These are phyloP conservation scores for Venturia oleaginea DNA, from an alignment of 2,329 filamentous ascomycete genomes.

Conservation along the genomic window DNA sequence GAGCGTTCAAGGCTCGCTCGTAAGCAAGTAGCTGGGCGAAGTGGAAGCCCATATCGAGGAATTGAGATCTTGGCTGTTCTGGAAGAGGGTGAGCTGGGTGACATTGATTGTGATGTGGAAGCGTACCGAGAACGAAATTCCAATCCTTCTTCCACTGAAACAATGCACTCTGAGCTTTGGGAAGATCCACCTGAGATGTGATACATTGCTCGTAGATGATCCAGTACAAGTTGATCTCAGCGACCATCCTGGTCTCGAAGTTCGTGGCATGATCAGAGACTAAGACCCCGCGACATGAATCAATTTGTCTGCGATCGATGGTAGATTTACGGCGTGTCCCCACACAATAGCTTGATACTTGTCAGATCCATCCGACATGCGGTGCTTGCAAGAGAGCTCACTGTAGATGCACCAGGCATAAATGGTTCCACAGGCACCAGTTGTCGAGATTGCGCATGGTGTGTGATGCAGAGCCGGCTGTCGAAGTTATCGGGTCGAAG, in stretches of 20 bases:
- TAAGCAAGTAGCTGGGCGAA: conserved; percentile 37
- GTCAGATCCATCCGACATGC: background rate
- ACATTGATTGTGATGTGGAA: background rate
- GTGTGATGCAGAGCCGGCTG: conserved; percentile 10
- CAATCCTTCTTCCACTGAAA: conserved; percentile 33
- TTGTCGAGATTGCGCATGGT: conserved; percentile 22
- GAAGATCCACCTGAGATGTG: conserved; percentile 23
- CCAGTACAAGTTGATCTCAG: conserved; percentile 38
- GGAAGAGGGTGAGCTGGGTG: background rate
- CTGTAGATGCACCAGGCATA: conserved; percentile 37
- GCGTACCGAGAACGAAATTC: conserved; percentile 31
- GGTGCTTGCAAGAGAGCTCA: conserved; percentile 14
- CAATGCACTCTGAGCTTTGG: conserved; percentile 26
- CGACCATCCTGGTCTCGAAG: conserved; percentile 39
- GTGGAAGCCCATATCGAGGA: conserved; percentile 38
- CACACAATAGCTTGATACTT: conserved; percentile 31
- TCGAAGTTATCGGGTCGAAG: conserved; percentile 20
- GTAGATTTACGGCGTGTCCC: conserved; percentile 33
- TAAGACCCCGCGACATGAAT: conserved; percentile 30
- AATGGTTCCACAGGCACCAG: conserved; percentile 36
- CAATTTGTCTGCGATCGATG: conserved; percentile 30
- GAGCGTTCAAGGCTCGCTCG: conserved; percentile 30
- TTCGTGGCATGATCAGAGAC: conserved; percentile 32
- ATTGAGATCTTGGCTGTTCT: conserved; percentile 37
- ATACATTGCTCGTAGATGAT: conserved; percentile 33